Evolutionary conservation across 495 filamentous ascomycete species (phyloP).

Genomic region (Letharia columbiana): DNA sequence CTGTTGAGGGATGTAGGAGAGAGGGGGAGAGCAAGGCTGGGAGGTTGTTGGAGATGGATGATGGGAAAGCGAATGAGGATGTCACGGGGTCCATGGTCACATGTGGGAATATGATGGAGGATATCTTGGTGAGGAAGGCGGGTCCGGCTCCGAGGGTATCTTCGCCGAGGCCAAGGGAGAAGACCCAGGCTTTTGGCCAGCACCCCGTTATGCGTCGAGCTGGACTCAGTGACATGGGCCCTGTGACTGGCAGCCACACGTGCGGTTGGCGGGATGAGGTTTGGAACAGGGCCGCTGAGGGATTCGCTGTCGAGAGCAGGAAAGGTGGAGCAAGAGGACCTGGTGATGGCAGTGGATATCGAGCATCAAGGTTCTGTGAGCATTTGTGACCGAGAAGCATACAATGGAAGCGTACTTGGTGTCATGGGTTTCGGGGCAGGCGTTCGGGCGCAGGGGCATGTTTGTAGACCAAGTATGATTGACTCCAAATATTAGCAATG

Average conservation of each 20-base stretch:
- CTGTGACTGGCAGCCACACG: neutral
- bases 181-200: neutral
- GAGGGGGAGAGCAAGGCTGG: neutral
- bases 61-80: neutral
- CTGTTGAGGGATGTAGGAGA: neutral
- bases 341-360: neutral
- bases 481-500: conserved; percentile 1
- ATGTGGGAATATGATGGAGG: neutral
- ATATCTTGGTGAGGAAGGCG: neutral
- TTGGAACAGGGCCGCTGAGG: neutral
- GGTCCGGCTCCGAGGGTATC: neutral
- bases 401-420: neutral
- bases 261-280: neutral
- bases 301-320: neutral
- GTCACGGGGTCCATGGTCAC: neutral
- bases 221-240: neutral
- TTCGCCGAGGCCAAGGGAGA: neutral
- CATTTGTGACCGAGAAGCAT: neutral
- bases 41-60: neutral
- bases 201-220: neutral
- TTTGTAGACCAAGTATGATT: neutral
- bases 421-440: neutral
- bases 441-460: neutral
- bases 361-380: neutral
- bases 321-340: neutral